Base-by-base conservation (phyloP, 2,329 filamentous ascomycete species). In the Delphinella strobiligena region DNA sequence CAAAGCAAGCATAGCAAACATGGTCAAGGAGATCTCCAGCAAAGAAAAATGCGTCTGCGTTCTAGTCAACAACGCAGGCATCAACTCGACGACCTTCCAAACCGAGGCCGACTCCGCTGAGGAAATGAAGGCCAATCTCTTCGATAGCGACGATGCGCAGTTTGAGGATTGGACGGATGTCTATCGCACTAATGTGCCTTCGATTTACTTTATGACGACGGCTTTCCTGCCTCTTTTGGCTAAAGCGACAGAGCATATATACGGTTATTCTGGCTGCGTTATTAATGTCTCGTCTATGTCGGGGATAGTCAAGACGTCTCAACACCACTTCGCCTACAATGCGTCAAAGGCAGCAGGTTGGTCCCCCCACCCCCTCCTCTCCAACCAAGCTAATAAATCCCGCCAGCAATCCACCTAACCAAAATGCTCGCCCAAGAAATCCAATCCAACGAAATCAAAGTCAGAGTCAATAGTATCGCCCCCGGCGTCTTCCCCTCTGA, bases 401-500 rank as follows among this genome's bases (percentile, higher is more conserved):
- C n/a, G n/a, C n/a, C n/a, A n/a, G 54, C 64, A 5, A 67, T 74
- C 34, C 72, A 77, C 45, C 56, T 76, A 10, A 75, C 67, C 18
- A 67, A 67, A 47, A 64, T 74, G 61, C 60, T 77, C 7, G 68
- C 71, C 1, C 62, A 62, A 8, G 68, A 74, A 41, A 63, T 77
- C 19, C 62, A 66, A n/a, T 62, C 66, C 31, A 61, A 62, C 22
- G 63, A 60, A 4, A 56, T 74, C 36, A 71, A 74, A 53, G 67
- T 77, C 37, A 58, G 72, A 11, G 62, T 77, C 45, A 77, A 78
- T 54, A 64, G 59, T 34, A 74, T 77, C 46, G 69, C 72, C 2
- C 73, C 71, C 0, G 70, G 69, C 34, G 62, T 75, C 3, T 76
- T 76, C 52, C 71, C 71, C 0, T 67, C 63, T 11, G 70, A 75